A percentile compares a stretch with the other conserved stretches of the same genome.
Conservation (phyloP, 2,329 filamentous ascomycete genomes). For the Botrytis deweyae region DNA sequence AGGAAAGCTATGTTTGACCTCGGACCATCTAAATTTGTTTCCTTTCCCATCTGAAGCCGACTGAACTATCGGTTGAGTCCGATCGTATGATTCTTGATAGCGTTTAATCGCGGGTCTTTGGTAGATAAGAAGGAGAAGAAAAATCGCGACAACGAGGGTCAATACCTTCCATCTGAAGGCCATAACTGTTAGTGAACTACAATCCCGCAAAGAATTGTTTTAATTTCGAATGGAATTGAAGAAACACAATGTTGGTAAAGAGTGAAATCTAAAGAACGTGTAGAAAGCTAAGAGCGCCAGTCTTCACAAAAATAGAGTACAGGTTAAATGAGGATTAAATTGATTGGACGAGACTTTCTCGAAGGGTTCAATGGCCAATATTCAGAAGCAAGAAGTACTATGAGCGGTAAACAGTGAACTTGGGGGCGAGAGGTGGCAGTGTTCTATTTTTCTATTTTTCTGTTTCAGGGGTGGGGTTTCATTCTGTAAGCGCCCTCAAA, state of each 20-base stretch:
- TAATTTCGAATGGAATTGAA: not conserved
- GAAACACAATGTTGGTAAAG: not conserved
- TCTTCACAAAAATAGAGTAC: not conserved
- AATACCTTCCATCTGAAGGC: slow-evolving; percentile 6
- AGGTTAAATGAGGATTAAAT: not conserved
- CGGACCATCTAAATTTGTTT: slow-evolving; percentile 13
- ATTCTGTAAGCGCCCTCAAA: not conserved
- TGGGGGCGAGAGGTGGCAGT: not conserved
- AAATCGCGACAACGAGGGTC: not conserved
- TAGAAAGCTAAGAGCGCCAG: not conserved
- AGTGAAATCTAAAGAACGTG: not conserved
- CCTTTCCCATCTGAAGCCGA: not conserved
- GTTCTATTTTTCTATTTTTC: not conserved
- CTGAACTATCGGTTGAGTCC: not conserved
- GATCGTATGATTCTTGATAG: not conserved
- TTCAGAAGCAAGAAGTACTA: not conserved
- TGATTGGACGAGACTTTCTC: not conserved
- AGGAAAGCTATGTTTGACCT: slow-evolving; percentile 20
- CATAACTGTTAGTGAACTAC: not conserved
- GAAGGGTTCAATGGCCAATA: not conserved
- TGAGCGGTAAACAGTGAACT: not conserved
- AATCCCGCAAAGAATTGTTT: not conserved
- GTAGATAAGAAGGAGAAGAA: slow-evolving; percentile 5
- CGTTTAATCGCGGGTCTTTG: not conserved
- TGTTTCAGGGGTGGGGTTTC: not conserved